Percentiles rank a stretch among this genome's conserved stretches.
phyloP scores from a whole-genome alignment of 106 monocot genomes.

The Dendrobium nobile region DNA sequence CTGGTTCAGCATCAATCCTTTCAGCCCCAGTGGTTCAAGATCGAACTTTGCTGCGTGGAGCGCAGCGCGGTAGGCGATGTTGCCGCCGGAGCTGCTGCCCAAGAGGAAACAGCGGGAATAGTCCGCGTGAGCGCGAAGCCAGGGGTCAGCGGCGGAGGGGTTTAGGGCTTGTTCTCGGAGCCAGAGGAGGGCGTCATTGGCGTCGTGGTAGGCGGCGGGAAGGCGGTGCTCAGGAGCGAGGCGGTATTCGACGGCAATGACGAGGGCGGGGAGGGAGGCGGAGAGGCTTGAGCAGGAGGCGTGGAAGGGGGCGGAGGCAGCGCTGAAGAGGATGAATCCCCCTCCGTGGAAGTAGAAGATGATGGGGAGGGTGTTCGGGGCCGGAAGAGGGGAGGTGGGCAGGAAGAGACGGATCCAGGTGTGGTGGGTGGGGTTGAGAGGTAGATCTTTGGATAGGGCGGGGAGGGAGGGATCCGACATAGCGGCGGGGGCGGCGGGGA shows the following conservation, averaged over 20 bases:
- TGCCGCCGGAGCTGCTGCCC: conserved; percentile 34
- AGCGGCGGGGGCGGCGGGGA: neutral
- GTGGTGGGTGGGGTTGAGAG: conserved; percentile 13
- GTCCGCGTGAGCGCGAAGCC: conserved; percentile 20
- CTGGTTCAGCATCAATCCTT: conserved; percentile 19
- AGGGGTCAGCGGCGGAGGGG: conserved; percentile 10
- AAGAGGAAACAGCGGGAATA: conserved; percentile 19
- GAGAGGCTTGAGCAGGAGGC: conserved; percentile 11
- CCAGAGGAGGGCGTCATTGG: conserved; percentile 14
- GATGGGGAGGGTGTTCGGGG: conserved; percentile 10
- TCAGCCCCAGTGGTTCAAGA: conserved; percentile 9
- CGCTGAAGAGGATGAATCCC: conserved; percentile 35
- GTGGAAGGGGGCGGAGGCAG: conserved; percentile 13
- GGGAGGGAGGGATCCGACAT: neutral
- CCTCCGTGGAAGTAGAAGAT: conserved; percentile 32
- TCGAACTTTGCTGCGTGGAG: neutral
- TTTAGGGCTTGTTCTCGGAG: neutral
- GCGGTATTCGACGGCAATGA: conserved; percentile 27
- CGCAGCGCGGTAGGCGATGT: conserved; percentile 26
- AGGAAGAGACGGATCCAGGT: conserved; percentile 33
- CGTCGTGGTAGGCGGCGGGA: conserved; percentile 27
- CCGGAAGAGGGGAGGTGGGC: neutral
- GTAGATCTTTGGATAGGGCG: conserved; percentile 17
- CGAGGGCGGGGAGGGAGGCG: conserved; percentile 6
- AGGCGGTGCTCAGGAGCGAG: conserved; percentile 21